Conservation (phyloP, 179 eudicot species). For the Carnegiea gigantea region DNA sequence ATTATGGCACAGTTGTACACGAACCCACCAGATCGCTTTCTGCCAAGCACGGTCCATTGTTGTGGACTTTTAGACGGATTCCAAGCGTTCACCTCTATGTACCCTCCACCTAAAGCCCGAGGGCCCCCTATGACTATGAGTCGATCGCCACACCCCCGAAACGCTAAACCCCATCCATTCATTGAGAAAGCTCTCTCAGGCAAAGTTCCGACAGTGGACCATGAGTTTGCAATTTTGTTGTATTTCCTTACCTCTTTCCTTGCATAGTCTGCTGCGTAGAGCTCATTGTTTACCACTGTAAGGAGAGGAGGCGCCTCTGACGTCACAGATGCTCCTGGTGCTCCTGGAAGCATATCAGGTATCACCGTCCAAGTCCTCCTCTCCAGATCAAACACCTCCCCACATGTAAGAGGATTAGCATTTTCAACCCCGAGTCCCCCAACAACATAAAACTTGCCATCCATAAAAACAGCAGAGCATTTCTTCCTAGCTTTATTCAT, state of each 20-base stretch:
- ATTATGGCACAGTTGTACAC: conserved; percentile 51
- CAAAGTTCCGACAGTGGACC: conserved; percentile 40
- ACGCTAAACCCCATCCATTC: conserved; percentile 51
- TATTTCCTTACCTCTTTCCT: conserved; percentile 29
- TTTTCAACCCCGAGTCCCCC: conserved; percentile 39
- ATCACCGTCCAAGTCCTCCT: conserved; percentile 36
- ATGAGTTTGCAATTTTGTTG: conserved; percentile 25
- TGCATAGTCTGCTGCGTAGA: conserved; percentile 45
- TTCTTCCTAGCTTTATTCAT: conserved; percentile 44
- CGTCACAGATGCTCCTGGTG: conserved; percentile 19
- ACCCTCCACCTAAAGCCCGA: conserved; percentile 33
- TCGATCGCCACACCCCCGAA: conserved; percentile 40
- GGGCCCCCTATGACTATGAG: conserved; percentile 41
- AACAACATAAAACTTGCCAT: conserved; percentile 41
- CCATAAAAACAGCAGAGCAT: conserved; percentile 48
- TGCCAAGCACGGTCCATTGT: conserved; percentile 40
- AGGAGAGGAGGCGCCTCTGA: conserved; percentile 46
- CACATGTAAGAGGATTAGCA: conserved; percentile 35
- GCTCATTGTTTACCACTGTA: conserved; percentile 42
- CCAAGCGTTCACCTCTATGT: conserved; percentile 46
- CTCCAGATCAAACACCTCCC: conserved; percentile 43
- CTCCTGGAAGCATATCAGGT: conserved; percentile 41
- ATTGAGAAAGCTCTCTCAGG: conserved; percentile 40
- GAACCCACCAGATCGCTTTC: conserved; percentile 39
- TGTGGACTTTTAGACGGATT: conserved; percentile 34